Base-by-base conservation (phyloP, 2,329 filamentous ascomycete genomes). In the Claviceps sp. region DNA sequence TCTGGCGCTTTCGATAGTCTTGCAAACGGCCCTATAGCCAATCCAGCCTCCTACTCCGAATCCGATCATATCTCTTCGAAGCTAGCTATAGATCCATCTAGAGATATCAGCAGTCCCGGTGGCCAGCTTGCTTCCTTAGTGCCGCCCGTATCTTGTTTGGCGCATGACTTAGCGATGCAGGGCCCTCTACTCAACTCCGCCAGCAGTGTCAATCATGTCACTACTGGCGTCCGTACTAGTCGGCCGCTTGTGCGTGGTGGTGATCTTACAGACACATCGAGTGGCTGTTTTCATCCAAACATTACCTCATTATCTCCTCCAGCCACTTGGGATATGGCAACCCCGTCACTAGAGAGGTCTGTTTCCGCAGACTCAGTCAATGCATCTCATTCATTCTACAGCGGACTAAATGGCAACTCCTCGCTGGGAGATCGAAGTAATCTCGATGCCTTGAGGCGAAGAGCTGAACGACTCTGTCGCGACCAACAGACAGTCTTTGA, bases 401-500 rank as follows among this genome's bases (percentile, higher is more conserved):
- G 58, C 66, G 29, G 71, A 72, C 42, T 65, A 71, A 23, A 73
- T 76, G 53, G 73, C 71, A 20, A 46, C 16, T 26, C 49, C 5
- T 45, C 49, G 11, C 47, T 48, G 22, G 39, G 36, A 11, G 45
- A 79, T 59, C 71, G 76, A 37, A 72, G 70, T 48, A 71, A 77
- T 52, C 66, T 79, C 52, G 75, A 79, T 58, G 74, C 74, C 6
- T 77, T 74, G 55, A 71, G 76, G 11, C 70, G 71, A 45, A 71
- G 74, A 14, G 75, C 72, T 4, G 76, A 78, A 56, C 72, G 76
- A 59, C 71, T 78, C n/a, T 78, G 78, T 58, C 71, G 71, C 55
- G 74, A 77, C 56, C 75, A 79, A 58, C 71, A 74, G 7, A 66
- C 65, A 48, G 68, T 78, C 52, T 77, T 78, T 71, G 73, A 77